These are phyloP conservation scores for Solanum pennellii DNA, from an alignment of 257 asterid species.

Conservation along the genomic window DNA sequence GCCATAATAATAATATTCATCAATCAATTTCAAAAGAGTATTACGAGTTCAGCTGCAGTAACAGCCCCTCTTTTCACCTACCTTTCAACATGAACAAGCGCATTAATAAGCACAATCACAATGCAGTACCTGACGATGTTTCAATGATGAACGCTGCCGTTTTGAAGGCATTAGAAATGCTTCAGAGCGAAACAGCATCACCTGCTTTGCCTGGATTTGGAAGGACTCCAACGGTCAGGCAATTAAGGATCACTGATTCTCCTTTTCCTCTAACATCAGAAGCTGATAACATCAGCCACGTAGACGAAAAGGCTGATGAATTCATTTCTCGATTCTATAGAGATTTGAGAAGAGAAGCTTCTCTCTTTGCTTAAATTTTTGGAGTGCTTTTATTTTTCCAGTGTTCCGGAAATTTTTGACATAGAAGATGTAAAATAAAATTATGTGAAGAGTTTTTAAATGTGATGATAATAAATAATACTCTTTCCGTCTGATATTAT, in stretches of 20 bases:
- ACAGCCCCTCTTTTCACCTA: constrained; percentile 43
- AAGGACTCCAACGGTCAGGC: constrained; percentile 24
- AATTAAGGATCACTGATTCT: constrained; percentile 25
- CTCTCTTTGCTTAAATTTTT: neutral
- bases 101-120: neutral
- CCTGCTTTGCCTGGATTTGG: constrained; percentile 32
- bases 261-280: constrained; percentile 9
- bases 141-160: constrained; percentile 10
- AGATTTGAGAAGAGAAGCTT: constrained; percentile 7
- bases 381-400: no score
- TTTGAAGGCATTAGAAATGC: constrained; percentile 29
- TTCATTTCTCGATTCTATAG: constrained; percentile 14
- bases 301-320: constrained; percentile 18
- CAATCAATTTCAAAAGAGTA: constrained; percentile 20
- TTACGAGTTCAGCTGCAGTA: constrained; percentile 80
- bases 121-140: neutral
- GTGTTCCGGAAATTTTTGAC: neutral
- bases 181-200: constrained; percentile 24
- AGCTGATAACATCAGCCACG: neutral
- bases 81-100: constrained; percentile 29
- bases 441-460: neutral
- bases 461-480: neutral
- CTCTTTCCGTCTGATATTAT: fast-evolving
- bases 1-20: neutral
- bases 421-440: no score